Base-by-base conservation (phyloP, 768 basidiomycete genomes). In the Pulveroboletus sp. region DNA sequence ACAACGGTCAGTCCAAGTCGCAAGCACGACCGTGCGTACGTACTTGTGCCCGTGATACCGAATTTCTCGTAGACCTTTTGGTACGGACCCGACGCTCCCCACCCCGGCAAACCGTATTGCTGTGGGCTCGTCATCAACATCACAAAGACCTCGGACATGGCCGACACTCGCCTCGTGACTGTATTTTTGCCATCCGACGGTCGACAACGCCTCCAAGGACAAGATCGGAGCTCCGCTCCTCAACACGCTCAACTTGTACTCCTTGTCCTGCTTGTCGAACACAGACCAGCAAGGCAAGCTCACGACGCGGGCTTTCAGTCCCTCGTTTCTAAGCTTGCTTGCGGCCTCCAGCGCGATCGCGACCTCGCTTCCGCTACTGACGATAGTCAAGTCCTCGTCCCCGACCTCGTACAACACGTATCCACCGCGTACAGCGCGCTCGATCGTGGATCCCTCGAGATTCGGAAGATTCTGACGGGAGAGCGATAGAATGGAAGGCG, bases 381-480 rank as follows among this genome's bases (percentile, higher is more conserved):
- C 89, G 57, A 97, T 82, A 30, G 92, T 95, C 63, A 97, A 72
- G 68, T 88, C 87, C 69, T 93, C 91, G 30, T 48, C 62, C 44
- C 76, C 72, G 43, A 83, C 85, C 46, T 96, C 94, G 63, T 87
- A 79, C 32, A 95, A 69, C 49, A 95, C 90, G 68, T 96, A 97
- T 51, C 90, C 94, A 60, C 94, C 94, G 57, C 82, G 84, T 51
- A 69, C 63, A 46, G 91, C 93, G 47, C 80, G 80, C 72, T 93
- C 90, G 63, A 96, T 85, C 49, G 87, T 77, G 23, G 92, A 93
- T 48, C 80, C 82, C 62, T 86, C 90, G 52, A 97, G 83, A 66
- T 96, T 93, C 43, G 93, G 93, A 31, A 97, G 79, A 75, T 92
- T 93, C 74, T 95, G 89, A 35, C 89, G 82, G 46, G 91, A 90